These are phyloP conservation scores for Talaromyces trachyspermus DNA, from an alignment of 495 filamentous ascomycete species.

Conservation along the genomic window DNA sequence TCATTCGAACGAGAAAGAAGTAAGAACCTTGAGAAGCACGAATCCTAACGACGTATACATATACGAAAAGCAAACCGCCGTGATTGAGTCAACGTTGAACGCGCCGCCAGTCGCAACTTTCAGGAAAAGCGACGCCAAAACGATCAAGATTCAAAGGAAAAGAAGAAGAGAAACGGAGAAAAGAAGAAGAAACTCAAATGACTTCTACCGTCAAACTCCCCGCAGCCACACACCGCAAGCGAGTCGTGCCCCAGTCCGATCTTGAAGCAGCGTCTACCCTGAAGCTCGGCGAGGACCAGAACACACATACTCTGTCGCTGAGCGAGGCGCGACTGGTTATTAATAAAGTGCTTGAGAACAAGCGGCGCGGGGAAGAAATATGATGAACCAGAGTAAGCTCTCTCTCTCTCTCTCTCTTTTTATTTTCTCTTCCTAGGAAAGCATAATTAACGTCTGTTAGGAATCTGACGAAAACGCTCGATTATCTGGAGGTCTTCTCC, in stretches of 20 bases:
- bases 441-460: constrained; percentile 17
- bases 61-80: too few species aligned
- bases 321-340: constrained; percentile 89
- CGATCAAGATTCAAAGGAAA: background rate
- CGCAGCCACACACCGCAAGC: constrained; percentile 60
- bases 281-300: constrained; percentile 83
- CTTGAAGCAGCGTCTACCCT: constrained; percentile 80
- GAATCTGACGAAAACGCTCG: constrained; percentile 71
- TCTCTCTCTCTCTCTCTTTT: background rate
- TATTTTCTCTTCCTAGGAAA: background rate
- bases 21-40: too few species aligned
- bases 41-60: too few species aligned
- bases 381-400: constrained; percentile 41
- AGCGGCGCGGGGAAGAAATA: constrained; percentile 40
- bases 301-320: constrained; percentile 78
- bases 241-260: constrained; percentile 66
- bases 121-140: background rate
- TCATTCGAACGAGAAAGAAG: too few species aligned
- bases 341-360: constrained; percentile 70
- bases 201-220: constrained; percentile 31
- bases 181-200: too few species aligned
- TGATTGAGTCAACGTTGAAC: too few species aligned
- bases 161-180: background rate
- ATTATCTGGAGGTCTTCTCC: constrained; percentile 88
- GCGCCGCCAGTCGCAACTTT: too few species aligned